These are phyloP conservation scores for Ceratobasidium sp. DNA, from an alignment of 1,284 basidiomycete species.

Conservation along the genomic window DNA sequence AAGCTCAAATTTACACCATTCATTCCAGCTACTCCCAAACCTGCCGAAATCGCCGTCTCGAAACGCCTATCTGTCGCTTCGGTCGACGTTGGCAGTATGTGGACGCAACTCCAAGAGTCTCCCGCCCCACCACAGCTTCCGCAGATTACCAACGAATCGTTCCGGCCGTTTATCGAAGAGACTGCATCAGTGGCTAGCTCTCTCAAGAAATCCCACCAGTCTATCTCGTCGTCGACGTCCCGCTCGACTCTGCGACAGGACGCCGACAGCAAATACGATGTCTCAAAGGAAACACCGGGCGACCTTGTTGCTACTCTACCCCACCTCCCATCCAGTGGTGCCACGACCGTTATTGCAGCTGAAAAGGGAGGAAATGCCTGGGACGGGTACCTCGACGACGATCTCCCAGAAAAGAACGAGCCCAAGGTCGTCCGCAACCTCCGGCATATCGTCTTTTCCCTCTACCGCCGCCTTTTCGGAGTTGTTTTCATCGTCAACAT, in stretches of 20 bases:
- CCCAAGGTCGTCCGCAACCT: constrained; percentile 64
- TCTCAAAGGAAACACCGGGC: constrained; percentile 27
- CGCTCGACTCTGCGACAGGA: constrained; percentile 29
- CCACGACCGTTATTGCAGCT: constrained; percentile 34
- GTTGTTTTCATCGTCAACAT: constrained; percentile 68
- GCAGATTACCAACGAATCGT: constrained; percentile 41
- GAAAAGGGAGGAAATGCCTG: constrained; percentile 53
- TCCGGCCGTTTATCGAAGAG: constrained; percentile 37
- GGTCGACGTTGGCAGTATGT: constrained; percentile 36
- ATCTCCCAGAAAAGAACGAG: constrained; percentile 65
- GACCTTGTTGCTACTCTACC: constrained; percentile 27
- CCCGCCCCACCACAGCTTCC: constrained; percentile 1
- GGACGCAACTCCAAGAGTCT: constrained; percentile 35
- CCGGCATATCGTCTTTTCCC: constrained; percentile 66
- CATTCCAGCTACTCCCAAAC: constrained; percentile 23
- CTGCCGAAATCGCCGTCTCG: constrained; percentile 9
- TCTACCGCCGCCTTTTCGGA: constrained; percentile 70
- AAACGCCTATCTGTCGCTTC: constrained; percentile 29
- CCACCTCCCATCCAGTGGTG: constrained; percentile 13
- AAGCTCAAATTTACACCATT: constrained; percentile 33
- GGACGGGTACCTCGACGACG: constrained; percentile 67
- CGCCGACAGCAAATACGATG: constrained; percentile 25
- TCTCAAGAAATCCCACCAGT: constrained; percentile 14
- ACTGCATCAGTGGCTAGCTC: constrained; percentile 7
- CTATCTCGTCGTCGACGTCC: constrained; percentile 28